These are phyloP conservation scores for Lumnitzera littorea DNA, from an alignment of 345 rosid species.

Conservation along the genomic window DNA sequence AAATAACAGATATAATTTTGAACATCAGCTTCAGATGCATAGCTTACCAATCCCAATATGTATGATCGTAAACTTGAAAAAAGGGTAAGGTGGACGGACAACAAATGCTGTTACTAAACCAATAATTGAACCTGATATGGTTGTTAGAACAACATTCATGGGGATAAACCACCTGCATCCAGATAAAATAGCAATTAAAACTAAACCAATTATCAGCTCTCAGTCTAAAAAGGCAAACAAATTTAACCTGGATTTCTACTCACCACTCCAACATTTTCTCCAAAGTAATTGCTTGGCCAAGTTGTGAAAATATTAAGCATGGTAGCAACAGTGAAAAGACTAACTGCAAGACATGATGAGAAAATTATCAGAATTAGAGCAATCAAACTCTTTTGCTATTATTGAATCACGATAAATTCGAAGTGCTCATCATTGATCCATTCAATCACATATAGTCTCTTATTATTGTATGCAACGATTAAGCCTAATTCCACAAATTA, in stretches of 20 bases:
- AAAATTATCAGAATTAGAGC: too few relatives aligned
- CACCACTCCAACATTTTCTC: slow-evolving; percentile 88
- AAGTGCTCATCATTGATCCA: too few relatives aligned
- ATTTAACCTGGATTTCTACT: slow-evolving; percentile 4
- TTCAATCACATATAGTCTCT: too few relatives aligned
- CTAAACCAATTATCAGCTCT: neutral
- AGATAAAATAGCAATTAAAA: slow-evolving; percentile 2
- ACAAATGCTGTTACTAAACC: slow-evolving; percentile 58
- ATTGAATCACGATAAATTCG: too few relatives aligned
- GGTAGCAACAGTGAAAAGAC: slow-evolving; percentile 98
- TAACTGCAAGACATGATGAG: slow-evolving; percentile 38
- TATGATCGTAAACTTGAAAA: slow-evolving; percentile 83
- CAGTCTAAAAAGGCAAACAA: neutral
- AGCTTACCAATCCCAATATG: slow-evolving; percentile 83
- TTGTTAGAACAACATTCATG: slow-evolving; percentile 63
- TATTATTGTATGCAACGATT: too few relatives aligned
- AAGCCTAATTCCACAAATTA: too few relatives aligned
- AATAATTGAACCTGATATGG: slow-evolving; percentile 71
- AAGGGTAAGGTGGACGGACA: slow-evolving; percentile 89
- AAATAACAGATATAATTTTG: neutral
- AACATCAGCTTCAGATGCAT: neutral
- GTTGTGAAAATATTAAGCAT: slow-evolving; percentile 92
- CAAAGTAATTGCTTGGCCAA: slow-evolving; percentile 86
- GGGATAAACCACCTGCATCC: slow-evolving; percentile 97
- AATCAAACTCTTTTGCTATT: too few relatives aligned